Conservation (phyloP, 2,329 filamentous ascomycete species). For the Scytalidium sp. region DNA sequence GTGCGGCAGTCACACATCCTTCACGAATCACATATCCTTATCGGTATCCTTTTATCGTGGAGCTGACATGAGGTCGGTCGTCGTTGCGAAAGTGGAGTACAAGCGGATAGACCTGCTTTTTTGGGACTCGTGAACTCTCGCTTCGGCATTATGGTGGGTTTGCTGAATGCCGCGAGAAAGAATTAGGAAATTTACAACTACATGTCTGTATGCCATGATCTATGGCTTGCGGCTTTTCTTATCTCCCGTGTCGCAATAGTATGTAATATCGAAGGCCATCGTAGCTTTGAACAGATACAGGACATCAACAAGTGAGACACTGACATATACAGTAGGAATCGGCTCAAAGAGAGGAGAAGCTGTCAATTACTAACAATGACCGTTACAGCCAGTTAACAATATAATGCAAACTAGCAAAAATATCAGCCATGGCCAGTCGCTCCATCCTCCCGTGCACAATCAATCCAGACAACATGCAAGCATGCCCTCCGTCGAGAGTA, state of each 20-base stretch:
- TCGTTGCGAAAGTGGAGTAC: background rate
- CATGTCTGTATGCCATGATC: background rate
- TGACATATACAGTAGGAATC: constrained; percentile 6
- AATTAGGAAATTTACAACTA: background rate
- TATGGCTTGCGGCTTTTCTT: background rate
- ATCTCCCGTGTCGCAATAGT: background rate
- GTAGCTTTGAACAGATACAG: background rate
- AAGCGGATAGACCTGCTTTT: constrained; percentile 8
- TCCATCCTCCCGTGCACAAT: background rate
- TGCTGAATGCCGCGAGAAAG: background rate
- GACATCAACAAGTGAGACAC: constrained; percentile 6
- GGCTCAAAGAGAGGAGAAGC: constrained; percentile 3
- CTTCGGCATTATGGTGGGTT: background rate
- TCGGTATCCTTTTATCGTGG: background rate
- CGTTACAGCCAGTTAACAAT: constrained; percentile 1
- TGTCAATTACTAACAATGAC: constrained; percentile 9
- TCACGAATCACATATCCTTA: background rate
- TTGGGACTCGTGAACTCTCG: constrained; percentile 10
- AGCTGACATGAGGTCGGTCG: background rate
- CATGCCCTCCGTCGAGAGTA: background rate
- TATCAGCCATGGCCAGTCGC: background rate
- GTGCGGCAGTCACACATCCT: background rate
- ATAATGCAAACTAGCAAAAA: constrained; percentile 4
- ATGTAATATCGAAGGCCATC: background rate
- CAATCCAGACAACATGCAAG: background rate